Base-by-base conservation (phyloP, 257 asterid genomes). In the Misopates orontium region DNA sequence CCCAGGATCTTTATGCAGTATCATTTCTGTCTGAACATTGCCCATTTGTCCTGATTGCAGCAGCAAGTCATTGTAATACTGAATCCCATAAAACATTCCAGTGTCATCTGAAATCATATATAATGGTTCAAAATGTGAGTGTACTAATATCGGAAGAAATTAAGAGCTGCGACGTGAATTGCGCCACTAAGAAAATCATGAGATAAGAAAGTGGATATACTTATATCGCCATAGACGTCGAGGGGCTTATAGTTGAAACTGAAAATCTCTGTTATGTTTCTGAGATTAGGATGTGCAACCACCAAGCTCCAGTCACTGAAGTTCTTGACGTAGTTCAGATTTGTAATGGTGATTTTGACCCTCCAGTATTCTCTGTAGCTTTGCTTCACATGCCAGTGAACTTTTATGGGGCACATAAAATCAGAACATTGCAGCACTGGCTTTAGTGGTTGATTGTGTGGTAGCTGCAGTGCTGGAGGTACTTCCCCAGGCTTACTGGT, bases 191-290 rank as follows among this genome's bases (percentile, higher is more conserved):
- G 5, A 28, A 40, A 12, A 12, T 58, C 50, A 24, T 17, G 9
- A 20, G 18, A 42, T 67, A 10, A 8, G 10, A 0, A 28, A 14
- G 20, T 21, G 41, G 21, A 49, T 94, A 79, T 74, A 90, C 97
- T 87, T 21, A 73, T 82, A 75, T 68, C 13, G 17, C 87, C 89
- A 24, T 78, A 88, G 23, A 78, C 81, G 67, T 82, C 65, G 53
- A 90, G 90, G 11, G 97, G 87, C 76, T 76, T 77, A 66, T 90
- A 90, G 65, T 88, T 86, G 85, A 90, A 90, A 59, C 97, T 90
- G 93, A 88, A 90, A 51, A 86, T 85, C 66, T 62, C 85, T 0
- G 83, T 71, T 15, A 90, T 47, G 3, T 75, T 90, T 24, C 56
- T 73, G 75, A 90, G 74, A 73, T 83, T 90, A n/a, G 97, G 97